A percentile compares a stretch with the other conserved stretches of the same genome.
Evolutionary conservation across 225 moss, liverwort and hornwort genomes (phyloP).

Genomic region (Rhytidiadelphus loreus): DNA sequence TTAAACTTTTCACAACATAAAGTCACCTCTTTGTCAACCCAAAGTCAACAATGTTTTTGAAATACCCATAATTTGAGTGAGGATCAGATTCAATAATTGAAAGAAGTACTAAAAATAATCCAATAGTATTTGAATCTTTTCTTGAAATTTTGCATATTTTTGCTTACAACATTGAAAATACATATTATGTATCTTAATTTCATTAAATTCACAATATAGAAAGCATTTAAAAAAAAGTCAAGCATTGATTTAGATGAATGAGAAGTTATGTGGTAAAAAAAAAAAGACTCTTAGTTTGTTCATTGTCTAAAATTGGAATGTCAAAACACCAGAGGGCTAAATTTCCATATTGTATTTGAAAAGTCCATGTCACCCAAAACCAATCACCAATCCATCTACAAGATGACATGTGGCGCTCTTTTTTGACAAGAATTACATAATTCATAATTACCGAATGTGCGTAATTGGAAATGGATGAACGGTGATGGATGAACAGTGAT

Average conservation of each 20-base stretch:
- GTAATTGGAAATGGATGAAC: neutral
- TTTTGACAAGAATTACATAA: neutral
- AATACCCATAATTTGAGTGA: neutral
- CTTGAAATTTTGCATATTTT: neutral
- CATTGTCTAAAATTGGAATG: accelerated
- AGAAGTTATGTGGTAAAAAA: accelerated
- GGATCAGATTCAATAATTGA: accelerated
- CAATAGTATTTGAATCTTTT: accelerated
- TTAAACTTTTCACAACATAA: neutral
- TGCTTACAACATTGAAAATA: too few species aligned
- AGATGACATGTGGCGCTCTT: neutral
- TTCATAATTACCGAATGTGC: neutral
- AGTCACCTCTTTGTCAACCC: accelerated
- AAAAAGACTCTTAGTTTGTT: too few species aligned
- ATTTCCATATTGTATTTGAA: neutral
- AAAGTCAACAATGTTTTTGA: accelerated
- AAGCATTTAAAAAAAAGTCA: neutral
- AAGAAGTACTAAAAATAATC: accelerated
- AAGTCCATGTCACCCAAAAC: too few species aligned
- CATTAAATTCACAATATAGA: neutral
- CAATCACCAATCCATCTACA: neutral
- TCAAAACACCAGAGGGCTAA: accelerated
- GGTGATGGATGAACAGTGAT: neutral
- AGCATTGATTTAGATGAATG: neutral
- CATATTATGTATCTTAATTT: neutral